phyloP scores from a whole-genome alignment of 805 yeast species.

The Schwanniomyces pseudopolymorphus region DNA sequence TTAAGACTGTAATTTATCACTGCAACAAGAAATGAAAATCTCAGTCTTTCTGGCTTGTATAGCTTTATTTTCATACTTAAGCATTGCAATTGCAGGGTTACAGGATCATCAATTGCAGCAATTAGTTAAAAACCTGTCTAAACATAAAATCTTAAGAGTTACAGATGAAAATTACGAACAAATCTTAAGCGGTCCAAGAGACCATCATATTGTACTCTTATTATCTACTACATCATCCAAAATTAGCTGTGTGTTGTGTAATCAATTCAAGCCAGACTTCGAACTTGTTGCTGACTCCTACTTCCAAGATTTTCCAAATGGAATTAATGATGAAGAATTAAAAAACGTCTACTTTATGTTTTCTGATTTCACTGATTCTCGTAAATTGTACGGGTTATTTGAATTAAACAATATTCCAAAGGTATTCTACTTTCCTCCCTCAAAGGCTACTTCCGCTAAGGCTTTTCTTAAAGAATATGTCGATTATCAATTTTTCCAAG shows the following conservation, averaged over 20 bases:
- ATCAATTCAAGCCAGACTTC: slow-evolving; percentile 64
- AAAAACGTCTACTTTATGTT: slow-evolving; percentile 62
- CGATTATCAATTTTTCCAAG: slow-evolving; percentile 49
- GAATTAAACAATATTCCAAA: slow-evolving; percentile 77
- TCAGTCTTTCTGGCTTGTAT: slow-evolving; percentile 3
- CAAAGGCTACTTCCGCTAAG: slow-evolving; percentile 30
- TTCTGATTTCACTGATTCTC: slow-evolving; percentile 67
- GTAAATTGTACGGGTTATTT: slow-evolving; percentile 51
- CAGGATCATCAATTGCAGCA: slow-evolving; percentile 20
- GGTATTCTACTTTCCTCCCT: slow-evolving; percentile 59
- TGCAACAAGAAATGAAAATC: slow-evolving; percentile 4
- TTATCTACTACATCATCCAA: slow-evolving; percentile 74
- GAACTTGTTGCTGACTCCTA: slow-evolving; percentile 59
- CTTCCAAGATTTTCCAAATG: slow-evolving; percentile 52
- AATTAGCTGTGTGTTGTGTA: slow-evolving; percentile 77
- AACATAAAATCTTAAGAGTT: slow-evolving; percentile 29
- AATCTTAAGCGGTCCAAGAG: slow-evolving; percentile 62
- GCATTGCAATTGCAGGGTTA: slow-evolving; percentile 20
- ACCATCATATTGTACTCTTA: slow-evolving; percentile 62
- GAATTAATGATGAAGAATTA: slow-evolving; percentile 32
- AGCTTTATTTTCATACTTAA: slow-evolving; percentile 11
- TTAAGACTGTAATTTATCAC: neutral
- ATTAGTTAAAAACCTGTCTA: slow-evolving; percentile 15
- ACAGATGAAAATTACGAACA: slow-evolving; percentile 61
- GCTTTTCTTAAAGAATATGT: slow-evolving; percentile 24